Evolutionary conservation across 148 eudicot species (phyloP).

Genomic region (Nepenthes mirabilis): DNA sequence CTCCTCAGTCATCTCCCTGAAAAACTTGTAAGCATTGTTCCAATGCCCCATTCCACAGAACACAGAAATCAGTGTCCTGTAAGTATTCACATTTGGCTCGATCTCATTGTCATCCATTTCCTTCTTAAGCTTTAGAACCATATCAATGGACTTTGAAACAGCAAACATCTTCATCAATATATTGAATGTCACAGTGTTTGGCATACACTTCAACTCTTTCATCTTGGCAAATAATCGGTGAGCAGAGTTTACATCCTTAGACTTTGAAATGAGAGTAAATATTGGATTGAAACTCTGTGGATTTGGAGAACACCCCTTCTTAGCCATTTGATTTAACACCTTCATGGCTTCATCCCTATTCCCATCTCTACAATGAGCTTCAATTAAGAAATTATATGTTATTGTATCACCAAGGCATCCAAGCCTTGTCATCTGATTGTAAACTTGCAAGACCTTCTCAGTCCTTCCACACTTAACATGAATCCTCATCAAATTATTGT

Average conservation of each 20-base stretch:
- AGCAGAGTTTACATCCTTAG: slow-evolving; percentile 66
- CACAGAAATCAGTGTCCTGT: slow-evolving; percentile 47
- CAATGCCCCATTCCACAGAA: slow-evolving; percentile 88
- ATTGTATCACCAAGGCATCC: slow-evolving; percentile 53
- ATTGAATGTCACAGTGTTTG: slow-evolving; percentile 69
- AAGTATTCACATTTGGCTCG: slow-evolving; percentile 81
- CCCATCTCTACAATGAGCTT: slow-evolving; percentile 65
- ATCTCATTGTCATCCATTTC: slow-evolving; percentile 66
- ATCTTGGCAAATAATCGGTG: slow-evolving; percentile 55
- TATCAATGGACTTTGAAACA: slow-evolving; percentile 67
- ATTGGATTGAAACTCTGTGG: slow-evolving; percentile 61
- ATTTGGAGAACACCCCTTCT: slow-evolving; percentile 51
- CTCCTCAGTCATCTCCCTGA: slow-evolving; percentile 83
- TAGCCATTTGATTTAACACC: slow-evolving; percentile 57
- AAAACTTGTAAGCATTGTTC: slow-evolving; percentile 71
- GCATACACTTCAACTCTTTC: slow-evolving; percentile 65
- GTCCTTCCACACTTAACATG: slow-evolving; percentile 71
- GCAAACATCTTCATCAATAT: slow-evolving; percentile 78
- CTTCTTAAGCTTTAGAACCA: slow-evolving; percentile 83
- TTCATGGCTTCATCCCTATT: slow-evolving; percentile 65
- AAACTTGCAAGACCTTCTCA: slow-evolving; percentile 71
- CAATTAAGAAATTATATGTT: slow-evolving; percentile 69
- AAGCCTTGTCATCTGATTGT: slow-evolving; percentile 75
- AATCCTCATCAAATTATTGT: slow-evolving; percentile 77
- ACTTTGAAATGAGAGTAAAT: slow-evolving; percentile 38